Evolutionary conservation across 2,329 filamentous ascomycete species (phyloP).

Genomic region (Colletotrichum higginsianum): DNA sequence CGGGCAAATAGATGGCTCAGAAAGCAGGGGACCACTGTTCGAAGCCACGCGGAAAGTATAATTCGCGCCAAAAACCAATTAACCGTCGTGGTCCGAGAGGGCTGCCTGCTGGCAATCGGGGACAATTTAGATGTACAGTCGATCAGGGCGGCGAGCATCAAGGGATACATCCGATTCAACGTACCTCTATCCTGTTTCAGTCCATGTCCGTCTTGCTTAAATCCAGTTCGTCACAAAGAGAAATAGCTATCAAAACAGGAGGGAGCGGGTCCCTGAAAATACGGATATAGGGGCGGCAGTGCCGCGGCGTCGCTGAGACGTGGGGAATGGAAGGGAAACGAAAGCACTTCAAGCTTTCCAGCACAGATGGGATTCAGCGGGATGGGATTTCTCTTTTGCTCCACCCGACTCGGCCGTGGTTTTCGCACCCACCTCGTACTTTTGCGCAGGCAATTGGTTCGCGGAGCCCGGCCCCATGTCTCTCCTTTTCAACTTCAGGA

Average conservation of each 20-base stretch:
- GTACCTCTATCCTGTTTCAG: neutral
- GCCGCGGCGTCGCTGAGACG: neutral
- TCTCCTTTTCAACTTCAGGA: conserved; percentile 14
- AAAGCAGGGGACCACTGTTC: neutral
- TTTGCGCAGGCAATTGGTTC: conserved; percentile 3
- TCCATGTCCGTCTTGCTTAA: neutral
- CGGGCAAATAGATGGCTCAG: neutral
- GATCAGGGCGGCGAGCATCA: conserved; percentile 1
- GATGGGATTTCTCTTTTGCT: neutral
- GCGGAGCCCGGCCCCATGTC: neutral
- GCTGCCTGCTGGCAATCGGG: neutral
- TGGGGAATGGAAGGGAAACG: conserved; percentile 30
- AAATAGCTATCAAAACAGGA: neutral
- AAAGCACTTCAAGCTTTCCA: conserved; percentile 6
- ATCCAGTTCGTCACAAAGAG: neutral
- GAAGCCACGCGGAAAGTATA: neutral
- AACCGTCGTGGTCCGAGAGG: neutral
- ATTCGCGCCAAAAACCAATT: neutral
- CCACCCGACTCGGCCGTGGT: neutral
- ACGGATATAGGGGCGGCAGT: too few relatives aligned
- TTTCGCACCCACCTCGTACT: neutral
- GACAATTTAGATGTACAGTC: neutral
- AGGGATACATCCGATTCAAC: neutral
- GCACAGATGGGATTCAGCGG: neutral
- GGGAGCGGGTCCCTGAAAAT: neutral